A percentile compares a stretch with the other conserved stretches of the same genome.
phyloP scores from a whole-genome alignment of 495 filamentous ascomycete genomes.

The Penicillium chermesinum region DNA sequence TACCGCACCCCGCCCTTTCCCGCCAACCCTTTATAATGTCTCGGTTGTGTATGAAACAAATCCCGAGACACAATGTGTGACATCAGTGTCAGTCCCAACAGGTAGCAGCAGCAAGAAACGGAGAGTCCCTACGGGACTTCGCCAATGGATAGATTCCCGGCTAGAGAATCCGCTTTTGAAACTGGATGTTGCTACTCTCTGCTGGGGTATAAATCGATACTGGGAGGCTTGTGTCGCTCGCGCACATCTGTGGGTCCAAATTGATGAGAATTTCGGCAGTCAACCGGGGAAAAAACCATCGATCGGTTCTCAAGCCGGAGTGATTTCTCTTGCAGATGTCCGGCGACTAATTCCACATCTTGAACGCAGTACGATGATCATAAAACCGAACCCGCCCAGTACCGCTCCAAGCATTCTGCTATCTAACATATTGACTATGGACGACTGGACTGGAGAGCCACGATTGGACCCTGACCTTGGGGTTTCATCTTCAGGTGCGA shows the following conservation, averaged over 20 bases:
- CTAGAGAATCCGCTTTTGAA: conserved; percentile 32
- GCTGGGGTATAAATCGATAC: conserved; percentile 41
- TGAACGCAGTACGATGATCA: conserved; percentile 36
- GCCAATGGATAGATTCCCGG: conserved; percentile 37
- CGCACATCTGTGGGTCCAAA: conserved; percentile 35
- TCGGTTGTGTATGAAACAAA: conserved; percentile 37
- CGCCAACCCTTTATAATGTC: conserved; percentile 30
- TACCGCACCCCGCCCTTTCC: conserved; percentile 35
- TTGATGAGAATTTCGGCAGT: conserved; percentile 25
- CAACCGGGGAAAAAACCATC: neutral
- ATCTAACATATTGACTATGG: conserved; percentile 29
- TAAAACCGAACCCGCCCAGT: conserved; percentile 19
- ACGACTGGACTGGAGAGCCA: conserved; percentile 41
- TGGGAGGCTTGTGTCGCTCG: conserved; percentile 39
- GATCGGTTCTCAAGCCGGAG: conserved; percentile 1
- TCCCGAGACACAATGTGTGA: conserved; percentile 32
- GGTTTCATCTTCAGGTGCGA: conserved; percentile 19
- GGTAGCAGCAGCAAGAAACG: conserved; percentile 17
- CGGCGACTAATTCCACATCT: conserved; percentile 33
- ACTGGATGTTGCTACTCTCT: conserved; percentile 39
- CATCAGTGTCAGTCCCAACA: conserved; percentile 27
- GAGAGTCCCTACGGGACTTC: conserved; percentile 29
- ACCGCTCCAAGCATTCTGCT: conserved; percentile 24
- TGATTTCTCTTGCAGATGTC: conserved; percentile 23
- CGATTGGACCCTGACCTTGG: conserved; percentile 33